Conservation (phyloP, 78 protist species). For the Guillardia theta region DNA sequence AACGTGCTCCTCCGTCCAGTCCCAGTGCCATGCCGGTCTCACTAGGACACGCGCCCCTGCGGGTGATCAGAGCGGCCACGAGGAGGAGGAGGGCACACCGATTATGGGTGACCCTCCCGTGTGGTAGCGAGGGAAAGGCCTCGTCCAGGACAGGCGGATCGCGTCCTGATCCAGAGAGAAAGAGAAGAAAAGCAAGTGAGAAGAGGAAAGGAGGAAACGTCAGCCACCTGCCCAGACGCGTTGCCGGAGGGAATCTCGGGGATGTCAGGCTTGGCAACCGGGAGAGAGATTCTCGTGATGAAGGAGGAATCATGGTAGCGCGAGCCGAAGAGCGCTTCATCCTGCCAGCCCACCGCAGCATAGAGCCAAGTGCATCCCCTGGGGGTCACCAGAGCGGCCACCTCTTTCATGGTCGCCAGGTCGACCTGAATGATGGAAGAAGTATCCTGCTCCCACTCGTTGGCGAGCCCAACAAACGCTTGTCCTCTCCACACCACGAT, state of each 20-base stretch:
- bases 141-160: background rate
- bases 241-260: background rate
- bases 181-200: background rate
- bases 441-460: slow-evolving; percentile 15
- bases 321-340: background rate
- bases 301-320: background rate
- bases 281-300: background rate
- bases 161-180: background rate
- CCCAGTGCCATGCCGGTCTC: slow-evolving; percentile 7
- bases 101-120: background rate
- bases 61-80: too few species aligned
- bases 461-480: background rate
- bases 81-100: too few species aligned
- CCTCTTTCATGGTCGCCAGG: background rate
- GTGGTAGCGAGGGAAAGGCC: background rate
- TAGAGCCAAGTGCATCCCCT: background rate
- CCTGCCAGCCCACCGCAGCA: background rate
- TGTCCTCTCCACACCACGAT: background rate
- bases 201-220: background rate
- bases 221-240: background rate
- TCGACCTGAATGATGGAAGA: background rate
- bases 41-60: slow-evolving; percentile 10
- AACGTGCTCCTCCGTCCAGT: slow-evolving; percentile 27
- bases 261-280: background rate
- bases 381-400: background rate